These are phyloP conservation scores for Aspergillus egyptiacus DNA, from an alignment of 495 filamentous ascomycete species.

Conservation along the genomic window DNA sequence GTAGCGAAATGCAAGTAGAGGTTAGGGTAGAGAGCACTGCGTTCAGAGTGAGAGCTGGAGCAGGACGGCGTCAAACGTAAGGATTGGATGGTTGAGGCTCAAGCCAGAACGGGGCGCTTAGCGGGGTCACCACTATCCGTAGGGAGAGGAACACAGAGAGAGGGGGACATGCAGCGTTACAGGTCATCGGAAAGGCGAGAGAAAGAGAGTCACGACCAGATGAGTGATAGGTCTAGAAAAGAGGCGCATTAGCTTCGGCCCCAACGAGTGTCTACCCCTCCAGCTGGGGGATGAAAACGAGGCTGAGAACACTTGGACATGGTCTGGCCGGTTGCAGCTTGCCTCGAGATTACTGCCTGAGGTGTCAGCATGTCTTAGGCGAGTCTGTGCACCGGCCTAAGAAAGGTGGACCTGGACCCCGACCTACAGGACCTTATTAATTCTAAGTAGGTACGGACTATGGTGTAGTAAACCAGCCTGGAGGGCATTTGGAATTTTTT, in stretches of 20 bases:
- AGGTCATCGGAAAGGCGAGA: neutral
- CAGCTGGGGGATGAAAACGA: conserved; percentile 1
- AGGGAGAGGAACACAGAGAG: neutral
- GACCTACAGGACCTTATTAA: too few relatives aligned
- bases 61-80: neutral
- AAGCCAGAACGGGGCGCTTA: conserved; percentile 4
- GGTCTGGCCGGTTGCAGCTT: too few relatives aligned
- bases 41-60: neutral
- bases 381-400: too few relatives aligned
- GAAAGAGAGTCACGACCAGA: neutral
- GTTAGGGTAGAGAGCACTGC: neutral
- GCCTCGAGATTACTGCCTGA: neutral
- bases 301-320: too few relatives aligned
- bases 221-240: neutral
- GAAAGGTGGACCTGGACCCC: too few relatives aligned
- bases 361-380: too few relatives aligned
- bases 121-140: neutral
- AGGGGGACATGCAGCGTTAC: neutral
- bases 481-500: too few relatives aligned
- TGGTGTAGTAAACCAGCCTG: too few relatives aligned
- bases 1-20: neutral
- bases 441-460: too few relatives aligned
- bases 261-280: conserved; percentile 1
- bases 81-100: neutral
- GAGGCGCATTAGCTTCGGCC: neutral